Evolutionary conservation across 768 basidiomycete genomes (phyloP), one percentile per base, ranked within the genome.

Genomic region (Termitomyces sp.): DNA sequence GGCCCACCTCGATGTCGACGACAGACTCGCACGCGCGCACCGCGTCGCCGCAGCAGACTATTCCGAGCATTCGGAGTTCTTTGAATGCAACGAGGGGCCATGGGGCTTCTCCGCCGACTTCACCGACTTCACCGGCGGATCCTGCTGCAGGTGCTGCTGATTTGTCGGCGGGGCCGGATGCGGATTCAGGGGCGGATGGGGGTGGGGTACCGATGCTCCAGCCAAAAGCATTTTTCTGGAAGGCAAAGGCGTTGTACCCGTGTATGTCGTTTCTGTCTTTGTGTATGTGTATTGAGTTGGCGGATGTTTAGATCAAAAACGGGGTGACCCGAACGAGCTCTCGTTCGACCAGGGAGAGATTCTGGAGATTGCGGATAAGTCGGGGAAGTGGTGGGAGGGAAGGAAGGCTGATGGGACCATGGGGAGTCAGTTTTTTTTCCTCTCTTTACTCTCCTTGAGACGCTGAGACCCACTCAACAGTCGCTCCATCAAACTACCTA

Each of bases 381-480:
- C 67, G 6, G 88, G 88, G n/a, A 90, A 91, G 67, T 92, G 92
- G 92, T 94, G 91, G 90, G 86, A 87, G 65, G 88, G 85, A 18
- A 82, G 76, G 64, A 89, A 82, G 67, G 40, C 70, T 3, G 86
- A 91, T 66, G 90, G 88, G 53, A 66, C 68, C 5, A 3, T 30
- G 6, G 30, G 30, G 7, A 30, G 30, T 30, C 7, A 30, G 30
- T 30, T 30, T 30, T 30, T 6, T 6, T 30, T 30, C 7, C 26
- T 26, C 26, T 26, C 26, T 26, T 26, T 26, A 2, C 26, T 26
- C 30, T 30, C 7, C 30, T 6, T 30, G 30, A 30, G 30, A 30
- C 30, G 30, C 7, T 30, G 1, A 7, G 30, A 30, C 30, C 7
- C 5, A 6, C 1, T n/a, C 14, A 2, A 26, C 36, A 52, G 51